phyloP scores from a whole-genome alignment of 75 land plant genomes.

The Picea glauca region DNA sequence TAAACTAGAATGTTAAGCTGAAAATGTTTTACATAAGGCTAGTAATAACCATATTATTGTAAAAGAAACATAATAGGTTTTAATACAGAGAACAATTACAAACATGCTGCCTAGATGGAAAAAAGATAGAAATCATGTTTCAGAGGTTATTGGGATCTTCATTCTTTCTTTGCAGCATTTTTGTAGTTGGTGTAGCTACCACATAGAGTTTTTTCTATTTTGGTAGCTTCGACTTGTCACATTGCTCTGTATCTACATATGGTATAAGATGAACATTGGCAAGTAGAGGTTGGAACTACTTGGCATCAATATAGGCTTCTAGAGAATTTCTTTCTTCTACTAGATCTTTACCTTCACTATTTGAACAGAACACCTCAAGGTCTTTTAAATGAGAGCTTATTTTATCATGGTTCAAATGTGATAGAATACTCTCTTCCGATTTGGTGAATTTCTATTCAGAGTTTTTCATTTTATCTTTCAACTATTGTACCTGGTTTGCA shows the following conservation, averaged over 20 bases:
- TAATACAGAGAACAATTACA: no score
- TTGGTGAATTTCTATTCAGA: constrained; percentile 17
- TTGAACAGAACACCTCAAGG: neutral
- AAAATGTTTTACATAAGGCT: no score
- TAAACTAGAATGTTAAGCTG: no score
- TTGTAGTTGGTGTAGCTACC: neutral
- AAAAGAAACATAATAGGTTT: no score
- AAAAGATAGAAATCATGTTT: no score
- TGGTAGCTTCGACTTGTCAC: constrained; percentile 4
- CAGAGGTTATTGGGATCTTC: no score
- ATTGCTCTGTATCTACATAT: constrained; percentile 7
- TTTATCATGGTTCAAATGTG: constrained; percentile 5
- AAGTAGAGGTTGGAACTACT: constrained; percentile 1
- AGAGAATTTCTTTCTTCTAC: constrained; percentile 8
- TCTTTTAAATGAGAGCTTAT: neutral
- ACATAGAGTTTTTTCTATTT: constrained; percentile 12
- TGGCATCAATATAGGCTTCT: constrained; percentile 4
- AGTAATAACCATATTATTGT: no score
- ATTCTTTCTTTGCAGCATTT: neutral
- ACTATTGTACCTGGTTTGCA: constrained; percentile 14
- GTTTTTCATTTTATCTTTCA: constrained; percentile 12
- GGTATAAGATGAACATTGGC: constrained; percentile 11
- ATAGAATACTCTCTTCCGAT: constrained; percentile 15
- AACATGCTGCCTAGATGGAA: no score
- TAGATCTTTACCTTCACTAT: neutral